Conservation (phyloP, 129 eudicot species). For the Pulicaria dysenterica region DNA sequence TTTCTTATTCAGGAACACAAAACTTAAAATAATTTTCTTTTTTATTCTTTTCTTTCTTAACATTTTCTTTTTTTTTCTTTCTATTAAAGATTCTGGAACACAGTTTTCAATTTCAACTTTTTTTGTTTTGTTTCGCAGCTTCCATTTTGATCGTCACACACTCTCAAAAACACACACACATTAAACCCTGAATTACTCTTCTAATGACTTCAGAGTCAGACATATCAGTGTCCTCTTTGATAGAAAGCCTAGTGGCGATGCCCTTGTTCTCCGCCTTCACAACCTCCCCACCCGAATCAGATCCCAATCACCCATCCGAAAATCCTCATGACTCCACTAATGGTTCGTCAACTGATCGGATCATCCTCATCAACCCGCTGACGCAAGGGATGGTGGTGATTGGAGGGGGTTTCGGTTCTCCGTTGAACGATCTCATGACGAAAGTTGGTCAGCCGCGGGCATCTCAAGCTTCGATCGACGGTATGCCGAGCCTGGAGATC, state of each 20-base stretch:
- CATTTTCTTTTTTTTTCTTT: no score
- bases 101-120: no score
- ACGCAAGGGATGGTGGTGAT: conserved; percentile 62
- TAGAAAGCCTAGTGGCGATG: conserved; percentile 43
- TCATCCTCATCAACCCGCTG: conserved; percentile 54
- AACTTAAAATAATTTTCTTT: no score
- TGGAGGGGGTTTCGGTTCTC: conserved; percentile 44
- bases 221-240: conserved; percentile 27
- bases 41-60: no score
- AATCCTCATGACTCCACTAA: neutral
- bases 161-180: neutral
- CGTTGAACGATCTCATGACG: conserved; percentile 28
- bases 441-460: conserved; percentile 72
- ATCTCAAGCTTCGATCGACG: conserved; percentile 56
- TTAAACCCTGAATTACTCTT: neutral
- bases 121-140: neutral
- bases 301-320: conserved; percentile 27
- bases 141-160: neutral
- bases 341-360: conserved; percentile 30
- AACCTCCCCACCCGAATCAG: conserved; percentile 18
- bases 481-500: conserved; percentile 39
- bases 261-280: conserved; percentile 44
- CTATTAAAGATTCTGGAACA: no score
- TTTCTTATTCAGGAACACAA: no score
- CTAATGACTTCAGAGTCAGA: conserved; percentile 45